Evolutionary conservation across 2,329 filamentous ascomycete genomes (phyloP).

Genomic region (Metarhizium guizhouense): DNA sequence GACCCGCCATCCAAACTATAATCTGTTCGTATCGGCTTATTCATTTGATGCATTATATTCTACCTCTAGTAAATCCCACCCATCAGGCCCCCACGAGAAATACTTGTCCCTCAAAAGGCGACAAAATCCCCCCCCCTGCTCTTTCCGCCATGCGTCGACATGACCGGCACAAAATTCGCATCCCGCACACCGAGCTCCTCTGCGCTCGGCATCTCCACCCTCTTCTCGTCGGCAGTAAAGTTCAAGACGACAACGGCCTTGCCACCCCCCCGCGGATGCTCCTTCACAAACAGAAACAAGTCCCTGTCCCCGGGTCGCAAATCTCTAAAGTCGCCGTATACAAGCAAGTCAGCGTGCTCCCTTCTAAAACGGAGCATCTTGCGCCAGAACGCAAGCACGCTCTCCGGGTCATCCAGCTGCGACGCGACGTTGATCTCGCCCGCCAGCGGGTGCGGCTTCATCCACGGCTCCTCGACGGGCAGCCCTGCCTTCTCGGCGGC

Average conservation of each 20-base stretch:
- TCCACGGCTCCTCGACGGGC: slow-evolving; percentile 22
- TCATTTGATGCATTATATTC: background rate
- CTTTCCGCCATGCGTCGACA: slow-evolving; percentile 18
- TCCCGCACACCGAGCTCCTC: slow-evolving; percentile 15
- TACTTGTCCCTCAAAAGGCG: slow-evolving; percentile 22
- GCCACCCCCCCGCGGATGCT: slow-evolving; percentile 13
- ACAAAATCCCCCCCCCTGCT: slow-evolving; percentile 8
- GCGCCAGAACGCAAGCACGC: slow-evolving; percentile 25
- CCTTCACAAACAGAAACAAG: slow-evolving; percentile 21
- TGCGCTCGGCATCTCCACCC: slow-evolving; percentile 10
- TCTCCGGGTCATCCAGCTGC: slow-evolving; percentile 34
- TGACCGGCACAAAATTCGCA: slow-evolving; percentile 15
- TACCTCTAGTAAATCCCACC: background rate
- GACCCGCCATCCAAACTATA: too few species aligned
- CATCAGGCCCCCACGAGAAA: slow-evolving; percentile 12
- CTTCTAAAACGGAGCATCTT: slow-evolving; percentile 19
- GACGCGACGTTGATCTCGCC: slow-evolving; percentile 44
- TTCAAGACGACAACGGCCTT: slow-evolving; percentile 23
- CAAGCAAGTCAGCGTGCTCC: slow-evolving; percentile 22
- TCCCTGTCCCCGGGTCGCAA: slow-evolving; percentile 16
- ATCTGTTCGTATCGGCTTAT: background rate
- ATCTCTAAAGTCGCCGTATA: slow-evolving; percentile 24
- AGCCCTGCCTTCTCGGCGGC: slow-evolving; percentile 23
- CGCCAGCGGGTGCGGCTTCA: slow-evolving; percentile 22
- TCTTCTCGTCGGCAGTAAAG: slow-evolving; percentile 21